A percentile compares a stretch with the other conserved stretches of the same genome.
Evolutionary conservation across 192 early-diverging fungal species (phyloP).

Genomic region (Linnemannia schmuckeri): DNA sequence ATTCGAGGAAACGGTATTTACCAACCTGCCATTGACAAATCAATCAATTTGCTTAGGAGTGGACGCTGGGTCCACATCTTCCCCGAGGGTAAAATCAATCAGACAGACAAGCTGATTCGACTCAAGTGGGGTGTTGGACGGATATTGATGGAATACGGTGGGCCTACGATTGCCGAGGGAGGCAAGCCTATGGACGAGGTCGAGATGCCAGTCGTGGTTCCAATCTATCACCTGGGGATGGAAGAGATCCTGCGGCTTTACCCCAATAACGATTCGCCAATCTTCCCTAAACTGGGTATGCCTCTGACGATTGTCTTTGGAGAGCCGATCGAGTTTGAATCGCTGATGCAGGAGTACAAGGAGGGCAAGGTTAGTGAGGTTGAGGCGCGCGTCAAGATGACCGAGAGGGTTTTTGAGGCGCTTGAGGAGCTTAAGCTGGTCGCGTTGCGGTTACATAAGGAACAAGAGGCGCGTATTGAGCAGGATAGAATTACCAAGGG

Average conservation of each 20-base stretch:
- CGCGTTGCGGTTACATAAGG: constrained; percentile 36
- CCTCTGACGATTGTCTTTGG: constrained; percentile 77
- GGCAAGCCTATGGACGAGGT: constrained; percentile 64
- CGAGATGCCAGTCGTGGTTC: constrained; percentile 55
- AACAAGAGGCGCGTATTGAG: constrained; percentile 20
- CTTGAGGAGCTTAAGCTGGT: constrained; percentile 58
- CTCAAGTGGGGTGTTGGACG: constrained; percentile 93
- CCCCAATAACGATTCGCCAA: constrained; percentile 59
- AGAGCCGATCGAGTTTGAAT: constrained; percentile 78
- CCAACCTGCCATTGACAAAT: constrained; percentile 87
- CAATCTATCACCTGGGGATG: constrained; percentile 63
- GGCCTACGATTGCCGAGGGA: constrained; percentile 79
- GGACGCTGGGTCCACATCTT: constrained; percentile 93
- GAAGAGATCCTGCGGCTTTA: constrained; percentile 70
- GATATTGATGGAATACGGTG: constrained; percentile 82
- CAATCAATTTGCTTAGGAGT: constrained; percentile 73
- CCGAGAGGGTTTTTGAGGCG: constrained; percentile 62
- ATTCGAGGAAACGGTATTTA: constrained; percentile 88
- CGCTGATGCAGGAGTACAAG: constrained; percentile 69
- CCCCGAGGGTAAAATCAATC: constrained; percentile 85
- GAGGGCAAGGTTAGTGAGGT: constrained; percentile 61
- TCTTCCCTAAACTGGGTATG: constrained; percentile 67
- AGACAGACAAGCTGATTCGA: constrained; percentile 65
- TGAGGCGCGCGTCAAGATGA: constrained; percentile 67
- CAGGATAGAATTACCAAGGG: constrained; percentile 36